phyloP scores from a whole-genome alignment of 2,329 filamentous ascomycete species.

The Dactylellina sp. region DNA sequence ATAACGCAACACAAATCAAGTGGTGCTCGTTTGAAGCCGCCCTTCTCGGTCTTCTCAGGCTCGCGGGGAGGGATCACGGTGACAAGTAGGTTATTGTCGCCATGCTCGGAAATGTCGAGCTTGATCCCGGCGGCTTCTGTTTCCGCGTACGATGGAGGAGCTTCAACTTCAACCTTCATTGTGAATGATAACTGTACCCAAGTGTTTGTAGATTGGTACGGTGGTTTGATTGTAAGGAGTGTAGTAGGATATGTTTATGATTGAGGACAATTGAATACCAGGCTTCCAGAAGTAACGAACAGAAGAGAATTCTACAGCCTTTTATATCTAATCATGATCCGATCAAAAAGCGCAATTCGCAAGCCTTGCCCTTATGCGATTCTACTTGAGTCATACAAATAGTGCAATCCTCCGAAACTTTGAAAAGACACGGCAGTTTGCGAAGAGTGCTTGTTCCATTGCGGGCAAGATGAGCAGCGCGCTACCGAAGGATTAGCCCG shows the following conservation, averaged over 20 bases:
- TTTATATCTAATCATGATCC: slow-evolving; percentile 9
- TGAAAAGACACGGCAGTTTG: slow-evolving; percentile 12
- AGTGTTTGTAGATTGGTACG: slow-evolving; percentile 1
- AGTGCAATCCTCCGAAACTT: slow-evolving; percentile 3
- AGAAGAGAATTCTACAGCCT: background rate
- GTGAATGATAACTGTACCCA: slow-evolving; percentile 3
- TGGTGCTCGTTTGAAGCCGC: slow-evolving; percentile 40
- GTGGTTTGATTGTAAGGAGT: slow-evolving; percentile 10
- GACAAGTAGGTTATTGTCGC: slow-evolving; percentile 46
- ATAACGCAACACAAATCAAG: slow-evolving; percentile 72
- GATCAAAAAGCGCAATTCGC: slow-evolving; percentile 41
- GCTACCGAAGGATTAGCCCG: slow-evolving; percentile 34
- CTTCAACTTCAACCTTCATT: slow-evolving; percentile 52
- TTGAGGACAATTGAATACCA: background rate
- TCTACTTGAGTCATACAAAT: slow-evolving; percentile 41
- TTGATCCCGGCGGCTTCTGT: slow-evolving; percentile 29
- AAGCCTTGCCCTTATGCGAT: slow-evolving; percentile 4
- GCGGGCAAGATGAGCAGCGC: slow-evolving; percentile 15
- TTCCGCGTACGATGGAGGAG: slow-evolving; percentile 52
- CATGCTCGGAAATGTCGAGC: slow-evolving; percentile 48
- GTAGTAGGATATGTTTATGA: background rate
- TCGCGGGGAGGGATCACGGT: slow-evolving; percentile 37
- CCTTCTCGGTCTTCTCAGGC: slow-evolving; percentile 42
- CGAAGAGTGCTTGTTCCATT: background rate
- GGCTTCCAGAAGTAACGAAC: background rate